phyloP scores from a whole-genome alignment of 257 asterid genomes.

The Scutellaria minor region DNA sequence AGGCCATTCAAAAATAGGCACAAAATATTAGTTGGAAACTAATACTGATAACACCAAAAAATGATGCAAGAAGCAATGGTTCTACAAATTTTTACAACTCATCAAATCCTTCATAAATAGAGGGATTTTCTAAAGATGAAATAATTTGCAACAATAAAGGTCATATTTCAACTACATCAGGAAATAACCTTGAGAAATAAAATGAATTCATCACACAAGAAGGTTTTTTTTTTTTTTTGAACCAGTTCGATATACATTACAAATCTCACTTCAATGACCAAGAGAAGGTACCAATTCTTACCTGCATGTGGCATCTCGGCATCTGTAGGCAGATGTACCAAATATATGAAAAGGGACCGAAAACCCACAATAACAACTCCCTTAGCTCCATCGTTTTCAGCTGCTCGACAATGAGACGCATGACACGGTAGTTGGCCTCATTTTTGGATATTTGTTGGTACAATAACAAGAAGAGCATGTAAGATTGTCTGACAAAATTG shows the following conservation, averaged over 20 bases:
- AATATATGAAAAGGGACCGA: constrained; percentile 97
- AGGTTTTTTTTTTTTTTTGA: not conserved
- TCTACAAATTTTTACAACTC: constrained; percentile 5
- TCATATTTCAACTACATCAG: not conserved
- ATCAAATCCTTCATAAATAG: constrained; percentile 8
- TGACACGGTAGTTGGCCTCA: too few species aligned
- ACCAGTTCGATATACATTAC: constrained; percentile 14
- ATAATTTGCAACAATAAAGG: not conserved
- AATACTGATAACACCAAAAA: not conserved
- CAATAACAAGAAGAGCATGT: too few species aligned
- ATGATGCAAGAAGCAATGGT: constrained; percentile 3
- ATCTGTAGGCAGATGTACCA: constrained; percentile 90
- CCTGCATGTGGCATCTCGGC: constrained; percentile 98
- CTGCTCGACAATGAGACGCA: too few species aligned
- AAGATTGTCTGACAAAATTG: too few species aligned
- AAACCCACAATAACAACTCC: constrained; percentile 18
- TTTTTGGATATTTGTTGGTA: too few species aligned
- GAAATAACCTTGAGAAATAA: not conserved
- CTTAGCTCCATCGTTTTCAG: too few species aligned
- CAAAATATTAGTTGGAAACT: not conserved
- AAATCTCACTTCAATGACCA: constrained; percentile 24
- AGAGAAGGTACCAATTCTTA: constrained; percentile 35
- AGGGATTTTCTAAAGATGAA: not conserved
- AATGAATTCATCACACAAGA: not conserved
- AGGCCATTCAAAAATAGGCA: not conserved